Evolutionary conservation across 176 grass and related monocot genomes (phyloP), one percentile per base, ranked within the genome.

Genomic region (Aegilops umbellulata): DNA sequence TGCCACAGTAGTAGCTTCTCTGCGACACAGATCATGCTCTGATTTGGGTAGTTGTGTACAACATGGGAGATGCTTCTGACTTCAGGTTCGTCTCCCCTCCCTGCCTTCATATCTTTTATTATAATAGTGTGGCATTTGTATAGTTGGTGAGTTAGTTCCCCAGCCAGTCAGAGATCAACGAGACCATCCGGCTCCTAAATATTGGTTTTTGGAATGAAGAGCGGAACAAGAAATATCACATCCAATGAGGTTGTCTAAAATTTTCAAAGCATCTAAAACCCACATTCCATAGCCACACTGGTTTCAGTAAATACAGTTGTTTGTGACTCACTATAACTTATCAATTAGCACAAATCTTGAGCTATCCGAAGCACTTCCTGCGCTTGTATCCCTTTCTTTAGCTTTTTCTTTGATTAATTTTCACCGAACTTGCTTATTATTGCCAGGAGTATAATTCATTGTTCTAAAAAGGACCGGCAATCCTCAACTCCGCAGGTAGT

Each of bases 211-310:
- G 27, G 38, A 79, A 60, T 3, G 23, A 73, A 74, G 25, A 75
- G 65, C 22, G 38, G 26, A 80, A 44, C 42, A 80, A 38, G 24
- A 60, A 70, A 78, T 69, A 86, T 83, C 81, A 22, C n/a, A 70
- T 32, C 15, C 19, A 78, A 34, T 29, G 66, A 71, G 22, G 71
- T 42, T 69, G 3, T 46, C 75, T 23, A 62, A 78, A n/a, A 8
- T 22, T 24, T 66, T 60, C 66, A 42, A 61, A 78, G 42, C 49
- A 60, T 61, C 31, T 30, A 31, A 69, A 77, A 25, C 27, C 17
- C 12, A 23, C 41, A 67, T 69, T 44, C 36, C 22, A 78, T 69
- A 60, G 62, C 53, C 30, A 32, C 3, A 26, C 32, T 34, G 13
- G 8, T 47, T 62, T 36, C 17, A 75, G 23, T 63, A 77, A 42